Evolutionary conservation across 805 yeast genomes (phyloP).

Genomic region (Ogataea nitratoaversa): DNA sequence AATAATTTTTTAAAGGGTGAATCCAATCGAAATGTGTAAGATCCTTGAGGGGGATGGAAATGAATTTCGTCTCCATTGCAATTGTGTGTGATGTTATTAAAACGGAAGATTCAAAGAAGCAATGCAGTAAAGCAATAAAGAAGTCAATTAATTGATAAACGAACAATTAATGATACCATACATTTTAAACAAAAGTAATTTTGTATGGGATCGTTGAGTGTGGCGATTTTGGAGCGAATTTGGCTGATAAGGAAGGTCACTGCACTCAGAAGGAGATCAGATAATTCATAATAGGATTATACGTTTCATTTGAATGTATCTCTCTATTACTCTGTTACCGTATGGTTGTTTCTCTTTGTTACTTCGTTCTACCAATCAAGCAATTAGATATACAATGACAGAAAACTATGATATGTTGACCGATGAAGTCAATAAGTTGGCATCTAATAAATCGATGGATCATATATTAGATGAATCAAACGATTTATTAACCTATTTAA

Average conservation of each 20-base stretch:
- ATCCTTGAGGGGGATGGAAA: conserved; percentile 33
- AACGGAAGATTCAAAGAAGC: not conserved
- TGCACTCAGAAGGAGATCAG: no score
- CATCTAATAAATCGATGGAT: conserved; percentile 27
- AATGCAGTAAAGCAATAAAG: not conserved
- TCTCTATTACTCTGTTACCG: no score
- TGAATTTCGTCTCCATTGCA: conserved; percentile 23
- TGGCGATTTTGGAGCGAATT: no score
- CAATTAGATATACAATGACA: conserved; percentile 9
- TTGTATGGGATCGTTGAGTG: no score
- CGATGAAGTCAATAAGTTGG: conserved; percentile 29
- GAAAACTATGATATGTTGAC: conserved; percentile 20
- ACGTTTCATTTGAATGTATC: no score
- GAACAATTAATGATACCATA: no score
- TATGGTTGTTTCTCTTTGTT: no score
- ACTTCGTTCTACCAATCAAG: no score
- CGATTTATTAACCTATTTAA: conserved; percentile 22
- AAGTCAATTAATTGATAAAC: no score
- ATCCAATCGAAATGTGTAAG: conserved; percentile 66
- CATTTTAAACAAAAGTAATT: no score
- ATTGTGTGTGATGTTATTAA: not conserved
- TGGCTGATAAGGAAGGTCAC: no score
- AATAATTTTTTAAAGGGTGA: conserved; percentile 52
- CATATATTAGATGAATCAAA: conserved; percentile 28
- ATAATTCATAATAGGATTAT: no score